phyloP scores from a whole-genome alignment of 2,329 filamentous ascomycete species.

The Xylaria sp. region DNA sequence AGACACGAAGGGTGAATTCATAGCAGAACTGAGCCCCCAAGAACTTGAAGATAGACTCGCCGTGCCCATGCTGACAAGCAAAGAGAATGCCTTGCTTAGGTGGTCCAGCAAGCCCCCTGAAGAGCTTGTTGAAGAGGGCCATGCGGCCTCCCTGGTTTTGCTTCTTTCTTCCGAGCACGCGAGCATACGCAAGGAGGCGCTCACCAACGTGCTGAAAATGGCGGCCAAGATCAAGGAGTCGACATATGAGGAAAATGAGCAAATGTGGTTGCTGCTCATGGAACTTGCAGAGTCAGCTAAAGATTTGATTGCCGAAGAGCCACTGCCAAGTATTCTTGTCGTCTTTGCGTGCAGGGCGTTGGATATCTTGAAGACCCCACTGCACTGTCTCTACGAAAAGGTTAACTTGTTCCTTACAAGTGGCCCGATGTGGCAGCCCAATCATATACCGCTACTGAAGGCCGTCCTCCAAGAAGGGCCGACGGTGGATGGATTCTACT shows the following conservation, averaged over 20 bases:
- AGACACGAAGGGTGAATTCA: slow-evolving; percentile 11
- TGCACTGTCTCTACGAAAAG: slow-evolving; percentile 84
- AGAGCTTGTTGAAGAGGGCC: slow-evolving; percentile 78
- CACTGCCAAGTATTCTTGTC: slow-evolving; percentile 75
- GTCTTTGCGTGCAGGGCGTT: slow-evolving; percentile 76
- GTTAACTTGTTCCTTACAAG: slow-evolving; percentile 83
- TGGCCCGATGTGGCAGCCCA: slow-evolving; percentile 75
- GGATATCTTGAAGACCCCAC: slow-evolving; percentile 73
- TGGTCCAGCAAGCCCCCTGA: slow-evolving; percentile 82
- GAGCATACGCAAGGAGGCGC: slow-evolving; percentile 79
- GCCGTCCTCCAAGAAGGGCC: slow-evolving; percentile 62
- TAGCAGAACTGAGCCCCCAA: slow-evolving; percentile 43
- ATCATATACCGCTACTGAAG: slow-evolving; percentile 74
- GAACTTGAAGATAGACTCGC: slow-evolving; percentile 60
- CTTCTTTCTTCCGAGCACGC: slow-evolving; percentile 77
- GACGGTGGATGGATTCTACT: slow-evolving; percentile 40
- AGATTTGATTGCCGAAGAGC: slow-evolving; percentile 56
- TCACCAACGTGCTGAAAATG: slow-evolving; percentile 71
- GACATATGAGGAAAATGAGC: slow-evolving; percentile 74
- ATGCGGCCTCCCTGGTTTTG: slow-evolving; percentile 71
- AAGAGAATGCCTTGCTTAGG: slow-evolving; percentile 60
- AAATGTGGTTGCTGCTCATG: slow-evolving; percentile 78
- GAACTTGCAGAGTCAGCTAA: slow-evolving; percentile 79
- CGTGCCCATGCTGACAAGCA: slow-evolving; percentile 51
- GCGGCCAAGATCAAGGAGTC: slow-evolving; percentile 69